Base-by-base conservation (phyloP, 768 basidiomycete genomes). In the Boletus vermiculosoides region DNA sequence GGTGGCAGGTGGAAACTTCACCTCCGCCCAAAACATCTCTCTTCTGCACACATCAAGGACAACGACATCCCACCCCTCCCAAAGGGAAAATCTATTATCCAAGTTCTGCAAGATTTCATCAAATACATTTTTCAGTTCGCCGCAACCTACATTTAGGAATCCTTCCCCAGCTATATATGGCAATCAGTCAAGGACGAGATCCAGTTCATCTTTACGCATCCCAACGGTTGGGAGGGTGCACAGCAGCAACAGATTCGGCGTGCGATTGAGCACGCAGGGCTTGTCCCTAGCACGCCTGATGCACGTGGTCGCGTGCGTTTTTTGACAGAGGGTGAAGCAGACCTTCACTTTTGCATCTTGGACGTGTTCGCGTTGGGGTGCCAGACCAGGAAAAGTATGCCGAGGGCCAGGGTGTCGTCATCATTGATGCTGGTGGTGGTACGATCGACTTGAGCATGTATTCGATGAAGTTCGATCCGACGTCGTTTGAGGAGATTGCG, bases 271-370 rank as follows among this genome's bases (percentile, higher is more conserved):
- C 57, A 58, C 7, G 83, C 83, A 1, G 80, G 80, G 0, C 72
- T 87, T 6, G 71, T 86, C 31, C 72, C 76, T 0, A 67, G 79
- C 46, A 75, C 63, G 0, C 45, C 55, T 0, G 65, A 65, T 0
- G 80, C 74, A 0, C 77, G 71, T 25, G 60, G 68, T 2, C 76
- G 82, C 0, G 65, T 85, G 1, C 76, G 73, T 0, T 80, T 86
- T 42, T 75, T 85, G 9, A 83, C 83, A 0, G 84, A 85, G 56
- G 83, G 84, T 0, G 84, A 86, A 65, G 84, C 84, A 0, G 81
- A 79, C 57, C 66, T 84, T 15, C 79, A 85, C 62, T 84, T 79
- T 59, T 83, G 82, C 44, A 70, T 84, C 44, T 66, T 73, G 52
- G 77, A 75, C 54, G 16, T 66, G 49, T 56, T 59, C 4, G 11